Evolutionary conservation across 352 stramenopile species (phyloP), one percentile per base, ranked within the genome.

Genomic region (Pythium phragmitis): DNA sequence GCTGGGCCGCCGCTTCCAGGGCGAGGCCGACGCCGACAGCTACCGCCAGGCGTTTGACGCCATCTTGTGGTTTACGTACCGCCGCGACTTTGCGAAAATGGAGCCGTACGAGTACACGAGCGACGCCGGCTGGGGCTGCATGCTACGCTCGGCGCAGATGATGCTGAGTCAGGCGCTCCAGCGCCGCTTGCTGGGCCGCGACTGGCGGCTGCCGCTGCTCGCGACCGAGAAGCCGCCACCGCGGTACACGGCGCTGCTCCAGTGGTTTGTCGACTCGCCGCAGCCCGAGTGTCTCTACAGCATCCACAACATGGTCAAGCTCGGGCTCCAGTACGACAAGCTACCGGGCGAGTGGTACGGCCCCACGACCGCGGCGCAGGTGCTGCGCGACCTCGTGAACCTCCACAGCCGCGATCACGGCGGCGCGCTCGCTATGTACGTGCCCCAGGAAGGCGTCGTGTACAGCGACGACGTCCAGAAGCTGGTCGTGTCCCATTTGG

Each of bases 121-220:
- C 26, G 94, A 99, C 76, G 92, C 92, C 0, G 96, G 96, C 21
- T 99, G 94, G 94, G 96, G 96, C 26, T 99, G 96, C 69, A 99
- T 99, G 96, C 72, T 98, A 46, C 89, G 96, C 26, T 95, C 88
- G 33, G 94, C 93, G 21, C 94, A 98, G 68, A 98, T 98, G 94
- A 74, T 99, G 68, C 75, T 99, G 19, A 85, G 79, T 0, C 85
- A 98, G 61, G 89, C 89, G 8, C 74, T 98, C 9, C 77, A 96
- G 68, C 76, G 94, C 16, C 81, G 92, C 57, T 59, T 93, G 4
- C 52, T 91, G n/a, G 79, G 80, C 0, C 67, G 74, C 3, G 65
- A 86, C 13, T 92, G 75, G 75, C 56, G 53, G 9, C 60, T 80
- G n/a, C 70, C 75, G 5, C 50, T 69, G 9, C 77, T 81, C 41